Percentiles rank a stretch among this genome's conserved stretches.
Evolutionary conservation across 2,329 filamentous ascomycete genomes (phyloP).

Genomic region (Trichophyton schoenleinii): DNA sequence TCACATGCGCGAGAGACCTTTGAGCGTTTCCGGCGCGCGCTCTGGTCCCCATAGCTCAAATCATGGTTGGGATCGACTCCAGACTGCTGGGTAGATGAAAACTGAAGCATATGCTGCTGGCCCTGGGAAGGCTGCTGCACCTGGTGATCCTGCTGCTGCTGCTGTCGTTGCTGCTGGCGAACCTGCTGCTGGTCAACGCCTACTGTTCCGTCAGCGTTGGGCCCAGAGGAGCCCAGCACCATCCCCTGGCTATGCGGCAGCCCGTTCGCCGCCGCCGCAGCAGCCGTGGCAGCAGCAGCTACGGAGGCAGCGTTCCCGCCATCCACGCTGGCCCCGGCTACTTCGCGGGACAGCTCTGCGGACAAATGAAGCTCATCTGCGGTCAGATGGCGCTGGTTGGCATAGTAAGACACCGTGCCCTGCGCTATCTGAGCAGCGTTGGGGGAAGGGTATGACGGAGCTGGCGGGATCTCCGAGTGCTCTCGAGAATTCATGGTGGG

Average conservation of each 20-base stretch:
- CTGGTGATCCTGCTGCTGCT: slow-evolving; percentile 7
- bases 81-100: slow-evolving; percentile 33
- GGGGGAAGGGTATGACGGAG: slow-evolving; percentile 33
- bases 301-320: slow-evolving; percentile 24
- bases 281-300: slow-evolving; percentile 27
- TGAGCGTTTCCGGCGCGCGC: slow-evolving; percentile 60
- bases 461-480: slow-evolving; percentile 32
- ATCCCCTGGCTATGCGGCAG: slow-evolving; percentile 31
- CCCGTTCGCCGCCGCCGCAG: slow-evolving; percentile 26
- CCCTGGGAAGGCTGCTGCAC: slow-evolving; percentile 2
- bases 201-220: slow-evolving; percentile 24
- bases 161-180: slow-evolving; percentile 9
- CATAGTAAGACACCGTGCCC: slow-evolving; percentile 32
- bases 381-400: slow-evolving; percentile 31
- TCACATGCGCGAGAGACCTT: slow-evolving; percentile 85
- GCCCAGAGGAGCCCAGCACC: slow-evolving; percentile 28
- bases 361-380: slow-evolving; percentile 37
- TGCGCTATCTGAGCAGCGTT: slow-evolving; percentile 34
- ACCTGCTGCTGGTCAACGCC: slow-evolving; percentile 21
- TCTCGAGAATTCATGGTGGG: slow-evolving; percentile 31
- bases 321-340: slow-evolving; percentile 33
- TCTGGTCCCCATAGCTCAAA: slow-evolving; percentile 45
- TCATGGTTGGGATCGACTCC: slow-evolving; percentile 36
- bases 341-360: slow-evolving; percentile 36
- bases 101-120: slow-evolving; percentile 29